phyloP scores from a whole-genome alignment of 2,329 filamentous ascomycete species.

The Diaporthe caulivora region DNA sequence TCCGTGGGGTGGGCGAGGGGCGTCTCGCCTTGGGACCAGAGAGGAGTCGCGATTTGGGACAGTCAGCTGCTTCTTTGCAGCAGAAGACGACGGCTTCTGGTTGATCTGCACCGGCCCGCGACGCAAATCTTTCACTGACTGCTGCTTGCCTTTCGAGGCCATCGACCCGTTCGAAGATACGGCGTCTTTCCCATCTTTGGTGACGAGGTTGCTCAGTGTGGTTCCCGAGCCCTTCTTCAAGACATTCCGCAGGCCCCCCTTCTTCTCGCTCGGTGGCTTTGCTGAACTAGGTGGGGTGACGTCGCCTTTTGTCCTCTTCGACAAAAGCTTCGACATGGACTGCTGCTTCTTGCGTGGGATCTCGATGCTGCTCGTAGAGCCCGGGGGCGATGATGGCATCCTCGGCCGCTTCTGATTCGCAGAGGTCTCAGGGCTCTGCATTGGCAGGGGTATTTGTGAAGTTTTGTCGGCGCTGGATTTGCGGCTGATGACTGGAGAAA shows the following conservation, averaged over 20 bases:
- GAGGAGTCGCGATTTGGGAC: constrained; percentile 50
- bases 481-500: constrained; percentile 9
- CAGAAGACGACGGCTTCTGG: constrained; percentile 41
- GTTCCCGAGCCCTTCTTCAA: constrained; percentile 63
- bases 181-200: constrained; percentile 50
- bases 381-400: constrained; percentile 48
- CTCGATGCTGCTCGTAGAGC: constrained; percentile 40
- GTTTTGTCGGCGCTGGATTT: constrained; percentile 27
- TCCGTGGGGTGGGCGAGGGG: constrained; percentile 51
- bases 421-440: constrained; percentile 48
- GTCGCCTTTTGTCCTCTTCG: constrained; percentile 48
- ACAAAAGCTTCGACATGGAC: constrained; percentile 44
- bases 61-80: constrained; percentile 42
- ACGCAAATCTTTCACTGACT: not conserved
- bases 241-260: constrained; percentile 60
- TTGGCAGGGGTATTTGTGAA: constrained; percentile 43
- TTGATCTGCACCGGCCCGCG: constrained; percentile 35
- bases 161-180: constrained; percentile 30
- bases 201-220: constrained; percentile 61
- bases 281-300: constrained; percentile 13
- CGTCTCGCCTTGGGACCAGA: constrained; percentile 49
- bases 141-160: constrained; percentile 40
- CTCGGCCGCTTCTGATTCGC: constrained; percentile 63
- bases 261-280: constrained; percentile 56
- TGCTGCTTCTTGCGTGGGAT: constrained; percentile 41